Percentiles rank a stretch among this genome's conserved stretches.
Conservation (phyloP, 1,139 yeast species). For the Yamadazyma conglobata region DNA sequence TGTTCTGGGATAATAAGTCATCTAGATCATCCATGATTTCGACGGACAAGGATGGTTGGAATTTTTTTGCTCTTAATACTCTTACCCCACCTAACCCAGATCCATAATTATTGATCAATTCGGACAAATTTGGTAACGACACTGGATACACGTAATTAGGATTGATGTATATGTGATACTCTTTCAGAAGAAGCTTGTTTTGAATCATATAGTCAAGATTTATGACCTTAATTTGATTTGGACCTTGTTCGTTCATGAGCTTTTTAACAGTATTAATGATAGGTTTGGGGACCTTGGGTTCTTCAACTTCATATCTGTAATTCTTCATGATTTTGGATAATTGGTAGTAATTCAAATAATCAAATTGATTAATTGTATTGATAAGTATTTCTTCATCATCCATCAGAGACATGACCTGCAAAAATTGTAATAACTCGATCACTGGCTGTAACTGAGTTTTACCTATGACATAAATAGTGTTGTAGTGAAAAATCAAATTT, state of each 20-base stretch:
- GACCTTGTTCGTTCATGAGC: conserved; percentile 38
- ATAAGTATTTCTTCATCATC: conserved; percentile 53
- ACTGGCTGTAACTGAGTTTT: conserved; percentile 68
- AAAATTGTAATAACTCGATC: conserved; percentile 81
- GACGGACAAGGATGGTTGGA: conserved; percentile 62
- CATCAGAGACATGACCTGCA: conserved; percentile 75
- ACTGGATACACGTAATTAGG: conserved; percentile 49
- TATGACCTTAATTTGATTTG: conserved; percentile 29
- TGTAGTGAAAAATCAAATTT: conserved; percentile 46
- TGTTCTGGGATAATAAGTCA: conserved; percentile 43
- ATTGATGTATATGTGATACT: conserved; percentile 44
- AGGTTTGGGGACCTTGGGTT: conserved; percentile 53
- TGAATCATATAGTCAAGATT: conserved; percentile 45
- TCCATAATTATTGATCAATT: conserved; percentile 59
- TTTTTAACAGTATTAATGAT: conserved; percentile 34
- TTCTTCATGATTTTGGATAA: conserved; percentile 66
- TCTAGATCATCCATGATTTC: conserved; percentile 60
- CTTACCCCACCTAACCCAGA: conserved; percentile 56
- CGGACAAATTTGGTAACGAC: conserved; percentile 56
- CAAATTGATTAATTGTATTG: conserved; percentile 56
- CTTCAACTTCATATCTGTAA: conserved; percentile 84
- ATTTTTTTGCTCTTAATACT: conserved; percentile 43
- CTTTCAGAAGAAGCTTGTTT: conserved; percentile 37
- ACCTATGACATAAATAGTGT: conserved; percentile 57
- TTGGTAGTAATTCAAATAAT: conserved; percentile 64